Conservation (phyloP, 1,139 yeast species). For the Candida dubliniensis region DNA sequence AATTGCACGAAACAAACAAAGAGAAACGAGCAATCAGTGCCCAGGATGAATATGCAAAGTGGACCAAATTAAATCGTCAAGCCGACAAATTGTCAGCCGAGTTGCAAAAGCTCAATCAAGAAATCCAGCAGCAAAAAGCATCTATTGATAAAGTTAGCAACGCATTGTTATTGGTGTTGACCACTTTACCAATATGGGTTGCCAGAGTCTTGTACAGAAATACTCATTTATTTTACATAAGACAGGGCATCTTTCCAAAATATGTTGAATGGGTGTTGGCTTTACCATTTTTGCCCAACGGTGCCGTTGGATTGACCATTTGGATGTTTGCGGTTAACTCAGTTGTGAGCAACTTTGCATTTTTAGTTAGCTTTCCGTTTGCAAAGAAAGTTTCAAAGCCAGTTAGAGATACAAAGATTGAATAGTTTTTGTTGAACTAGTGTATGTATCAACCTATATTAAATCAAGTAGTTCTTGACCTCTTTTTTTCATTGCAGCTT, state of each 20-base stretch:
- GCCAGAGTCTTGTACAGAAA: conserved; percentile 59
- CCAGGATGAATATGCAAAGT: conserved; percentile 90
- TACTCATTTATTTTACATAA: conserved; percentile 59
- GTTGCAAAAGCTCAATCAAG: conserved; percentile 42
- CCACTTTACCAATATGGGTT: conserved; percentile 49
- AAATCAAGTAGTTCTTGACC: conserved; percentile 8
- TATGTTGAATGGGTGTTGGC: conserved; percentile 57
- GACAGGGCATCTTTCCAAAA: conserved; percentile 57
- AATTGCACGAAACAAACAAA: conserved; percentile 48
- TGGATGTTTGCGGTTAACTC: conserved; percentile 47
- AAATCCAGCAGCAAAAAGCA: conserved; percentile 37
- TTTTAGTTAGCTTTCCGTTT: conserved; percentile 31
- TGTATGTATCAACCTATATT: conserved; percentile 3
- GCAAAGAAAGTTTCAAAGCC: conserved; percentile 27
- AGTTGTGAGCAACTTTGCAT: conserved; percentile 29
- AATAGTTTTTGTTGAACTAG: conserved; percentile 4
- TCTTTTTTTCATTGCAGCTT: conserved; percentile 24
- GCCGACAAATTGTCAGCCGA: conserved; percentile 59
- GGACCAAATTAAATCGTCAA: conserved; percentile 89
- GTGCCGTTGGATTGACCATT: conserved; percentile 51
- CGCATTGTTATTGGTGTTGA: conserved; percentile 25
- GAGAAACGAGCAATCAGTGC: conserved; percentile 70
- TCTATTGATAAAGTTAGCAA: conserved; percentile 35
- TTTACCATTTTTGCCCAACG: conserved; percentile 59
- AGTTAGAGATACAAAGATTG: conserved; percentile 12